Base-by-base conservation (phyloP, 2,329 filamentous ascomycete genomes). In the Fusarium circinatum region DNA sequence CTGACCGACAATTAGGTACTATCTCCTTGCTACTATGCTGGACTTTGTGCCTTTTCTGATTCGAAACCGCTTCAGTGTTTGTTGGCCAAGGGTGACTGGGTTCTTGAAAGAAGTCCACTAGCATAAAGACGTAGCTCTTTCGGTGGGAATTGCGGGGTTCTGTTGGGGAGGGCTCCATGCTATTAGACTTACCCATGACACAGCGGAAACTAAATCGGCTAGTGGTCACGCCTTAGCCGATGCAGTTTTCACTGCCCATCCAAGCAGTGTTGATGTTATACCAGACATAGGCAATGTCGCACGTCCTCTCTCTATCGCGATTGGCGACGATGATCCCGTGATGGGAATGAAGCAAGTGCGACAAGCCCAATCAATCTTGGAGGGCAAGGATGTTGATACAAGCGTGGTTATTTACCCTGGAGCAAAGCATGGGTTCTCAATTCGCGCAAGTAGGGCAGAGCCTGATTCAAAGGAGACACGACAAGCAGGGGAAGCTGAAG, bases 121-220 rank as follows among this genome's bases (percentile, higher is more conserved):
- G 44, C 79, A 80, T 34, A 78, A 80, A 44, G 79, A 79, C 17
- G 65, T 70, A 10, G 54, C 44, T 55, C 75, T 82, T 12, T 79
- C 80, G 22, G 80, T 91, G 51, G 89, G 85, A 28, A 86, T 84
- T 1, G 87, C 87, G 0, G 90, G 90, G 1, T 91, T 90, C 81
- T 91, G 89, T 82, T 92, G 89, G 89, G 90, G 90, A 30, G 90
- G 88, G 30, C 87, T 88, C 69, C 85, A 90, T 72, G 80, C 84
- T 6, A 77, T 89, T 14, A 78, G 84, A n/a, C 84, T 91, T 8
- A 82, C 84, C 17, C 83, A 84, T 22, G 13, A 59, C 24, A 59
- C 20, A 2, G 44, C 7, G 17, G 42, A 59, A 39, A 59, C 44
- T 2, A 49, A 22, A 15, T 14, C 22, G 20, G 8, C 11, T 10